Percentiles rank a stretch among this genome's conserved stretches.
Evolutionary conservation across 306 rosid genomes (phyloP).

Genomic region (Pyrus betulifolia): DNA sequence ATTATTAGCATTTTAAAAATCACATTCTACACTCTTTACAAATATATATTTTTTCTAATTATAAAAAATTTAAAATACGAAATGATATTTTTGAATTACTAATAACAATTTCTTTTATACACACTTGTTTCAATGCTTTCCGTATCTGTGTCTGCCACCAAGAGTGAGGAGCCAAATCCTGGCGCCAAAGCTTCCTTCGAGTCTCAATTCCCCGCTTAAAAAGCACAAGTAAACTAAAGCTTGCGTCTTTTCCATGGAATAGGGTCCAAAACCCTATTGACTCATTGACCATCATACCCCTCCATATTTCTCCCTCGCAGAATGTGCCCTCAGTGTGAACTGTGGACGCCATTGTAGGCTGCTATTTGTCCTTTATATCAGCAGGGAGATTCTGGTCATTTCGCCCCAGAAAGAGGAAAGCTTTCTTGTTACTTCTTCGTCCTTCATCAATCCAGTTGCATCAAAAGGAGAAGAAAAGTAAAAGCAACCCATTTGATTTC

Average conservation of each 20-base stretch:
- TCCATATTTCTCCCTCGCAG: conserved; percentile 31
- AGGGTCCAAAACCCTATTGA: neutral
- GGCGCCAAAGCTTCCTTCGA: conserved; percentile 21
- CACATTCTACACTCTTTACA: no score
- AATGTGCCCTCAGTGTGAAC: conserved; percentile 54
- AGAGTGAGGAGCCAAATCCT: conserved; percentile 18
- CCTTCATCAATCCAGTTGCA: conserved; percentile 16
- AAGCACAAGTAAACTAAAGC: conserved; percentile 32
- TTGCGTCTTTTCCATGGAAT: conserved; percentile 17
- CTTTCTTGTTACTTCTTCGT: conserved; percentile 13
- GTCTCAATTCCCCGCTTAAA: conserved; percentile 32
- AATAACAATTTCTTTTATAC: no score
- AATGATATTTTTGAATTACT: no score
- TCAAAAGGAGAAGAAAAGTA: conserved; percentile 16
- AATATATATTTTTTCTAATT: no score
- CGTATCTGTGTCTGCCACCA: conserved; percentile 52
- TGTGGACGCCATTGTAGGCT: neutral
- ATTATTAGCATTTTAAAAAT: no score
- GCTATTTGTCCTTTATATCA: neutral
- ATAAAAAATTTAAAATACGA: no score
- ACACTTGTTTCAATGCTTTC: conserved; percentile 28
- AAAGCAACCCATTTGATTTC: conserved; percentile 16
- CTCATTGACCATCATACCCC: conserved; percentile 23
- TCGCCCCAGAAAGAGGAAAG: neutral
- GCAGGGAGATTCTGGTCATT: conserved; percentile 28